These are phyloP conservation scores for Prunus persica DNA, from an alignment of 306 rosid species.

Conservation along the genomic window Prunus_persica_NCBIv2 NC_034014.1:5695001-5695500, in stretches of 20 bases:
- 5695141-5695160: slow-evolving; percentile 4
- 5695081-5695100: slow-evolving; percentile 12
- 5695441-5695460: slow-evolving; percentile 81
- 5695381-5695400: slow-evolving; percentile 83
- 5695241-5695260: slow-evolving; percentile 62
- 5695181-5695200: slow-evolving; percentile 14
- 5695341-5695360: slow-evolving; percentile 56
- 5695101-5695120: slow-evolving; percentile 8
- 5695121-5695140: not conserved
- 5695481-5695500: slow-evolving; percentile 66
- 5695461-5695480: slow-evolving; percentile 75
- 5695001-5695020: not conserved
- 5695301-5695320: slow-evolving; percentile 68
- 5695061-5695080: slow-evolving; percentile 23
- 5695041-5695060: not conserved
- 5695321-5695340: slow-evolving; percentile 45
- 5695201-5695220: slow-evolving; percentile 34
- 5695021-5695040: not conserved
- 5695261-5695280: slow-evolving; percentile 55
- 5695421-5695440: slow-evolving; percentile 98
- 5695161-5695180: slow-evolving; percentile 21
- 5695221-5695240: slow-evolving; percentile 46
- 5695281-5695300: slow-evolving; percentile 61
- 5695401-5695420: slow-evolving; percentile 81
- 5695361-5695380: slow-evolving; percentile 88